Conservation (phyloP, 805 yeast species). For the Saccharomycopsis fermentans region DNA sequence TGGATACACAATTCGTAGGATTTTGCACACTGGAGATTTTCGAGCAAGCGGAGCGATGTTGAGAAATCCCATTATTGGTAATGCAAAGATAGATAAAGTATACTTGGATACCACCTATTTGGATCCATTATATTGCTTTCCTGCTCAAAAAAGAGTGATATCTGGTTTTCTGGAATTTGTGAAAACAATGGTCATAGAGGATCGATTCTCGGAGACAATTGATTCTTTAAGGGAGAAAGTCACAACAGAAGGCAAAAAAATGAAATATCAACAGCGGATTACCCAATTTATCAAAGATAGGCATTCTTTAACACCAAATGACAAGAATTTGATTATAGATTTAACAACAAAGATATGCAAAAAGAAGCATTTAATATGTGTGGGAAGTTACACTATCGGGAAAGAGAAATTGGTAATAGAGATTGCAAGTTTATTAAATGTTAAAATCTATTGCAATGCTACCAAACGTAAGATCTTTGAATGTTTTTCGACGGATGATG, state of each 20-base stretch:
- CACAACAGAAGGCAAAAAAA: neutral
- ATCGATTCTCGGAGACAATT: neutral
- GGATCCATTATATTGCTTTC: slow-evolving; percentile 64
- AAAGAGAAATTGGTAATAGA: slow-evolving; percentile 76
- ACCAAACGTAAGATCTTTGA: slow-evolving; percentile 38
- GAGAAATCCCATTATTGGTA: slow-evolving; percentile 22
- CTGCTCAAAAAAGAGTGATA: slow-evolving; percentile 64
- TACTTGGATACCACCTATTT: slow-evolving; percentile 90
- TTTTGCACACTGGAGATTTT: slow-evolving; percentile 90
- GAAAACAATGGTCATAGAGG: slow-evolving; percentile 11
- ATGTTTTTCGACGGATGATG: slow-evolving; percentile 26
- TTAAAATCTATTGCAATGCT: slow-evolving; percentile 45
- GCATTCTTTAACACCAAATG: neutral
- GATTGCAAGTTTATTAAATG: slow-evolving; percentile 40
- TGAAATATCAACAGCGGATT: neutral
- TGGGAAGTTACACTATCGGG: slow-evolving; percentile 90
- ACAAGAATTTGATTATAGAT: neutral
- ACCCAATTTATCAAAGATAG: neutral
- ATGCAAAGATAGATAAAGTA: slow-evolving; percentile 40
- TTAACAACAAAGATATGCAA: neutral
- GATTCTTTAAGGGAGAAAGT: neutral
- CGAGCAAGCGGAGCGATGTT: slow-evolving; percentile 53
- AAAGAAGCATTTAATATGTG: slow-evolving; percentile 42
- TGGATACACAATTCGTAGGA: slow-evolving; percentile 24
- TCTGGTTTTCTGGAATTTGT: slow-evolving; percentile 47